Conservation (phyloP, 2,329 filamentous ascomycete genomes). For the Rachicladosporium sp. region DNA sequence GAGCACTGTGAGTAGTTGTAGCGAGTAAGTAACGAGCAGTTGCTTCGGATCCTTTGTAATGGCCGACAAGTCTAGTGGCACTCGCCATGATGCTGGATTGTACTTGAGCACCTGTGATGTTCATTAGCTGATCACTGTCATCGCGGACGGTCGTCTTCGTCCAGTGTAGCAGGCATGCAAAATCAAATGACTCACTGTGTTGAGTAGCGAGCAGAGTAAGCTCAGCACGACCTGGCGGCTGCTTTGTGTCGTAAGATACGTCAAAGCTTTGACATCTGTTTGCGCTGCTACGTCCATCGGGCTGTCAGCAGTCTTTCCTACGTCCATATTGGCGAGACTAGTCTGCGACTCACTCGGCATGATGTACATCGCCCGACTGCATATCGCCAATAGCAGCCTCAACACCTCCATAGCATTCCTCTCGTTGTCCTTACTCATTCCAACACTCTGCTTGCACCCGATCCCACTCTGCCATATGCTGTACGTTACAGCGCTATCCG, state of each 20-base stretch:
- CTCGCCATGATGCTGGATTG: slow-evolving; percentile 84
- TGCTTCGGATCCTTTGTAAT: slow-evolving; percentile 79
- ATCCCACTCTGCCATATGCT: slow-evolving; percentile 98
- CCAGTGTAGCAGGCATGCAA: not conserved
- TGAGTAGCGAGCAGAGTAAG: slow-evolving; percentile 80
- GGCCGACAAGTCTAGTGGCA: slow-evolving; percentile 76
- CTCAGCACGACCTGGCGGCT: slow-evolving; percentile 90
- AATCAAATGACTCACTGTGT: slow-evolving; percentile 57
- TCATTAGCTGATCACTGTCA: not conserved
- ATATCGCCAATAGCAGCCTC: slow-evolving; percentile 70
- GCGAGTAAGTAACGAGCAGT: slow-evolving; percentile 76
- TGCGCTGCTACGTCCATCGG: slow-evolving; percentile 54
- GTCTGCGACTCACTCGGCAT: slow-evolving; percentile 45
- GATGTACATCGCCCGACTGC: slow-evolving; percentile 90
- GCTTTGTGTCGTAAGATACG: slow-evolving; percentile 74
- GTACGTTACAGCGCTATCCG: slow-evolving; percentile 55
- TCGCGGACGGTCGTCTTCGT: not conserved
- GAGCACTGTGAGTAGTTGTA: slow-evolving; percentile 72
- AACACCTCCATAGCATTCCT: slow-evolving; percentile 86
- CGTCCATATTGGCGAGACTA: not conserved
- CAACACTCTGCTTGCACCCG: slow-evolving; percentile 79
- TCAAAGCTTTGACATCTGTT: slow-evolving; percentile 70
- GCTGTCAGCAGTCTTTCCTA: slow-evolving; percentile 5
- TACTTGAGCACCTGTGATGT: slow-evolving; percentile 69
- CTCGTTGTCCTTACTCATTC: slow-evolving; percentile 83